Percentiles rank a stretch among this genome's conserved stretches.
Conservation (phyloP, 768 basidiomycete species). For the Coprinopsis sp. region DNA sequence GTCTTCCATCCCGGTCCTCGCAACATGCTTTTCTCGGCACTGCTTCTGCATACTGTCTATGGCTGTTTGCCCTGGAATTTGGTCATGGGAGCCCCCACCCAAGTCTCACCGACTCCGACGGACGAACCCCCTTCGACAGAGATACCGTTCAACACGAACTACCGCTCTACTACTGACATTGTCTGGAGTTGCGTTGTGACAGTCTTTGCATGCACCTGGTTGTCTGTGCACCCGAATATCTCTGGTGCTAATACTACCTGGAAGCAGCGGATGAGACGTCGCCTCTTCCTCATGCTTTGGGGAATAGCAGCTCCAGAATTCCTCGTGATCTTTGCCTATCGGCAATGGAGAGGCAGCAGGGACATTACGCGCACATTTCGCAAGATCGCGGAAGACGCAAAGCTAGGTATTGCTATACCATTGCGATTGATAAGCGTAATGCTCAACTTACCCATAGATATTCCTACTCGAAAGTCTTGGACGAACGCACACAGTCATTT, state of each 20-base stretch:
- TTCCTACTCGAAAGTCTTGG: too few species aligned
- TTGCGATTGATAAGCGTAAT: too few species aligned
- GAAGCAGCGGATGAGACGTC: background rate
- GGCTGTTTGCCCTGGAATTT: too few species aligned
- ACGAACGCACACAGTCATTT: background rate
- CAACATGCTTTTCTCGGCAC: too few species aligned
- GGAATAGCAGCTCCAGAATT: slow-evolving; percentile 7
- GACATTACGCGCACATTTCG: background rate
- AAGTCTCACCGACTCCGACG: too few species aligned
- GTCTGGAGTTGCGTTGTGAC: slow-evolving; percentile 6
- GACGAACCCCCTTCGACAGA: too few species aligned
- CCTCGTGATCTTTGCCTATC: slow-evolving; percentile 1
- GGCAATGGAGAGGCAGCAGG: background rate
- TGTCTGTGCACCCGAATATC: slow-evolving; percentile 11
- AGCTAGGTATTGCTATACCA: background rate
- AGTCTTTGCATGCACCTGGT: slow-evolving; percentile 8
- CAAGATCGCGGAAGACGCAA: background rate
- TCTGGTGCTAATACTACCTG: background rate
- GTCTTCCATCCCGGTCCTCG: too few species aligned
- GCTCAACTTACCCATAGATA: too few species aligned
- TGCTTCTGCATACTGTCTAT: too few species aligned
- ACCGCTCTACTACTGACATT: background rate
- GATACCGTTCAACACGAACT: background rate
- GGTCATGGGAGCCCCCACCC: too few species aligned
- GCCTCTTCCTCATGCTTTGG: slow-evolving; percentile 1